phyloP scores from a whole-genome alignment of 371 early-diverging fungal species.

The Rhizomucor miehei region DNA sequence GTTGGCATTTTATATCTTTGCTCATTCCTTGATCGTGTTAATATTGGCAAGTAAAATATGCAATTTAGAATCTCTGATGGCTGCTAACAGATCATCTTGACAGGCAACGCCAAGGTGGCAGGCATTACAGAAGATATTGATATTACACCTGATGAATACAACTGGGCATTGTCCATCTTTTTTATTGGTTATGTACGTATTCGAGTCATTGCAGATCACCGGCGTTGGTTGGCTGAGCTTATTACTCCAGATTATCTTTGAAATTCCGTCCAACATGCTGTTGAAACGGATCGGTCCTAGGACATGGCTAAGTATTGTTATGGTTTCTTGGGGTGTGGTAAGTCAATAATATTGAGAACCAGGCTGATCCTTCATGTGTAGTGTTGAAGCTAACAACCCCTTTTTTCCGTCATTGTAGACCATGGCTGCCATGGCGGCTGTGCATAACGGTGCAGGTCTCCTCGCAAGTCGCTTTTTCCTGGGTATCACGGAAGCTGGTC shows the following conservation, averaged over 20 bases:
- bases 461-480: conserved; percentile 65
- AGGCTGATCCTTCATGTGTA: too few relatives aligned
- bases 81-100: neutral
- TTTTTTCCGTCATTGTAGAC: conserved; percentile 12
- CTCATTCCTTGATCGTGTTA: conserved; percentile 53
- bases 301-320: conserved; percentile 68
- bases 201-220: conserved; percentile 2
- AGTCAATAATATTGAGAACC: neutral
- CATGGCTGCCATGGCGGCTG: conserved; percentile 49
- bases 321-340: conserved; percentile 49
- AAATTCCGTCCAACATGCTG: conserved; percentile 72
- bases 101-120: conserved; percentile 60
- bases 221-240: neutral
- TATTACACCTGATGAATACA: conserved; percentile 46
- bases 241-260: conserved; percentile 52
- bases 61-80: neutral
- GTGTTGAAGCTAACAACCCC: neutral
- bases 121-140: conserved; percentile 40
- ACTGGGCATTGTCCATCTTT: conserved; percentile 60
- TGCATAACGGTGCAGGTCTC: conserved; percentile 42
- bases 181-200: conserved; percentile 58
- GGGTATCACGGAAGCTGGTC: conserved; percentile 68
- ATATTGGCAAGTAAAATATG: conserved; percentile 33
- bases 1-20: conserved; percentile 50
- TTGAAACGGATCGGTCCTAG: conserved; percentile 63